phyloP scores from a whole-genome alignment of 768 basidiomycete species.

The Neoboletus magnificus region DNA sequence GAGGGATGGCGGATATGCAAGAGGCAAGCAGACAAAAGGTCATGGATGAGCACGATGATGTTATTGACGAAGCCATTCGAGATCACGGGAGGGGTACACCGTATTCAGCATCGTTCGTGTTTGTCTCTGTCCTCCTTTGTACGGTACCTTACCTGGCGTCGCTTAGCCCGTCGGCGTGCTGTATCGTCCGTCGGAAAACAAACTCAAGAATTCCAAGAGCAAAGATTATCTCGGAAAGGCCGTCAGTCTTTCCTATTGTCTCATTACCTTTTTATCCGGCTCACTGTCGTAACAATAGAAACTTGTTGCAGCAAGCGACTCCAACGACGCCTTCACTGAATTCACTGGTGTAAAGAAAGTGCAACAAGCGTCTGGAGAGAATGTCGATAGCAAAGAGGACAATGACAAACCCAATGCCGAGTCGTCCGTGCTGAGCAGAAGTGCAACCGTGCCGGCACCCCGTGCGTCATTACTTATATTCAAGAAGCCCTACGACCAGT shows the following conservation, averaged over 20 bases:
- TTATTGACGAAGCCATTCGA: slow-evolving; percentile 87
- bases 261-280: not conserved
- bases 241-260: slow-evolving; percentile 37
- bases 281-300: slow-evolving; percentile 41
- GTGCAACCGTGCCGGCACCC: slow-evolving; percentile 44
- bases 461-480: slow-evolving; percentile 25
- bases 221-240: slow-evolving; percentile 95
- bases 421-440: slow-evolving; percentile 39
- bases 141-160: not conserved
- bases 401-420: not conserved
- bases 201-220: slow-evolving; percentile 79
- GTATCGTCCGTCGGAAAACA: slow-evolving; percentile 86
- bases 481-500: slow-evolving; percentile 5
- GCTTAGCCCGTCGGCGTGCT: slow-evolving; percentile 80
- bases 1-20: slow-evolving; percentile 69
- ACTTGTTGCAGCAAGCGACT: slow-evolving; percentile 80
- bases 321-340: slow-evolving; percentile 70
- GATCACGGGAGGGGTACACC: slow-evolving; percentile 81
- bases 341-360: slow-evolving; percentile 78
- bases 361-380: slow-evolving; percentile 39
- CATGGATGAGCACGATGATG: slow-evolving; percentile 79
- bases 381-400: slow-evolving; percentile 20
- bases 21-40: slow-evolving; percentile 70
- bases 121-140: not conserved
- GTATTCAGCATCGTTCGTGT: slow-evolving; percentile 86